Evolutionary conservation across 345 rosid species (phyloP), one percentile per base, ranked within the genome.

Genomic region (Gossypium herbaceum): DNA sequence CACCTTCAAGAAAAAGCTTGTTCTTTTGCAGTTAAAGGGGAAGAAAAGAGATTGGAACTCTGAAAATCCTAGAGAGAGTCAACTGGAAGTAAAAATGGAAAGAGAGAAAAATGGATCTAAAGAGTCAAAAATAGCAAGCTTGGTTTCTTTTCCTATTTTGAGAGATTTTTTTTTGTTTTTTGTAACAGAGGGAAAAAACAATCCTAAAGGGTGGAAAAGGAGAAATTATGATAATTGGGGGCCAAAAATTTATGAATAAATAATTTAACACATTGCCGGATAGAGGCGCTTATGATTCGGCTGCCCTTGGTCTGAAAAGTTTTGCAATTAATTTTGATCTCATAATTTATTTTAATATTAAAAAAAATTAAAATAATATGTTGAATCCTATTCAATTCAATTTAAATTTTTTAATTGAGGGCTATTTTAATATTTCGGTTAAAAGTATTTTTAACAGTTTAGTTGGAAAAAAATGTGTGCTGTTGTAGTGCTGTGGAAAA

Each of bases 51-150:
- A 51, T 55, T 62, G 74, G 50, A 78, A 34, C 74, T 57, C 54
- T 47, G 71, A 58, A 67, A 75, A 63, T n/a, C 19, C 6, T 20
- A 48, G 45, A 72, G 48, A 24, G 71, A 17, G 39, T 22, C 11
- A 72, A 83, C 69, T 69, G 82, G 58, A 72, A 48, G 27, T 45
- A 62, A 20, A 51, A 25, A 0, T 16, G 5, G 45, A 44, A 8
- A 57, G 65, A 72, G 78, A 79, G 75, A 79, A 56, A 24, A 22
- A 72, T 77, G 82, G 92, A 85, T 83, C 88, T 87, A 70, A 68
- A n/a, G 2, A 7, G 78, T 74, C 82, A 56, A 56, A 20, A 5
- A 48, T 48, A 48, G 25, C 20, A 20, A 57, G 4, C 12, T 2
- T n/a, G 56, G 20, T 5, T n/a, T 20, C 5, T 57, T 20, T 57